Conservation (phyloP, 2,329 filamentous ascomycete genomes). For the Lachnum nothofagi region DNA sequence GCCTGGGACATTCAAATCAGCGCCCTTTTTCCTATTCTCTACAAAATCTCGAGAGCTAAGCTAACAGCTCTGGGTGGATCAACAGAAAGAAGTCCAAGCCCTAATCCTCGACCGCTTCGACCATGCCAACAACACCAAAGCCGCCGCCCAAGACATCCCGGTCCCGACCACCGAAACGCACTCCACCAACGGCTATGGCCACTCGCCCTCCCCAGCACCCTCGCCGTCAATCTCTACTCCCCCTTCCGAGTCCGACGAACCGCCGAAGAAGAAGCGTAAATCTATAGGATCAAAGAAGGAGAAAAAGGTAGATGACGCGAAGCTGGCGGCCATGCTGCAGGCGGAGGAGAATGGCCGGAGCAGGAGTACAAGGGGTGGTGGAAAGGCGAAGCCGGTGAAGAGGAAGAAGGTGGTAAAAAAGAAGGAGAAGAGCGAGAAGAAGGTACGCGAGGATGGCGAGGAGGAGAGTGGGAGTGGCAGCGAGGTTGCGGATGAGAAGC, state of each 20-base stretch:
- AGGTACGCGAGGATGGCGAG: constrained; percentile 77
- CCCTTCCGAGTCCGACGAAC: constrained; percentile 35
- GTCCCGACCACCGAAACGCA: constrained; percentile 8
- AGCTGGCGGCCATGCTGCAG: constrained; percentile 80
- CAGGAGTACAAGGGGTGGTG: constrained; percentile 70
- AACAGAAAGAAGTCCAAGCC: constrained; percentile 45
- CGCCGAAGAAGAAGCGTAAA: constrained; percentile 52
- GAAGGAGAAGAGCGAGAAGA: constrained; percentile 69
- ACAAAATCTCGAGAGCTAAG: not conserved
- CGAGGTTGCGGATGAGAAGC: constrained; percentile 52
- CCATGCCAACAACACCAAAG: constrained; percentile 30
- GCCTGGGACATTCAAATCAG: no score
- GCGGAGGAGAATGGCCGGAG: constrained; percentile 77
- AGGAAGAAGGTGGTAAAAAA: constrained; percentile 63
- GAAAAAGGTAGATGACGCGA: constrained; percentile 71
- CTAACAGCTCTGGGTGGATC: constrained; percentile 2
- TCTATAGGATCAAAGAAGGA: no score
- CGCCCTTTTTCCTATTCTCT: no score
- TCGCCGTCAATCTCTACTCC: not conserved
- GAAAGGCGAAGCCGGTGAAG: constrained; percentile 43
- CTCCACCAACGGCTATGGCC: constrained; percentile 18
- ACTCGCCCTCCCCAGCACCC: constrained; percentile 1
- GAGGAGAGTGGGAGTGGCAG: constrained; percentile 56
- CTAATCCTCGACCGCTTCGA: constrained; percentile 55
- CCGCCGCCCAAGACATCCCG: constrained; percentile 4